These are phyloP conservation scores for Ilyonectria robusta DNA, from an alignment of 2,329 filamentous ascomycete genomes.

Conservation along the genomic window DNA sequence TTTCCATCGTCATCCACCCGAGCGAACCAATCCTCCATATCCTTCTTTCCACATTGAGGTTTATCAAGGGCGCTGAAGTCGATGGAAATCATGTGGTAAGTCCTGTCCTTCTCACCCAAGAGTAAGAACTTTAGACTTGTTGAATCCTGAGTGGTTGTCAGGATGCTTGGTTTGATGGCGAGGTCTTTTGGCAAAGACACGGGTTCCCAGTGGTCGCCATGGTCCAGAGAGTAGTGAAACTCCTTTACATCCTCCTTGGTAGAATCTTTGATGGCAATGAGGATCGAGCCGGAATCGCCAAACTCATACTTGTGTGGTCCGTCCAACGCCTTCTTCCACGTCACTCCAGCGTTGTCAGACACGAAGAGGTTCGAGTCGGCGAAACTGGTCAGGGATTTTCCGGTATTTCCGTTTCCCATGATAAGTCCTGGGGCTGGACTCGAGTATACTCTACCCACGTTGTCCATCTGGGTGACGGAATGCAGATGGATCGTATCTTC, in stretches of 20 bases:
- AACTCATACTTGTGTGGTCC: constrained; percentile 97
- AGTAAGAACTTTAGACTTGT: constrained; percentile 93
- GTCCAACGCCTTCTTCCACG: constrained; percentile 82
- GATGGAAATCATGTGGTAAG: constrained; percentile 79
- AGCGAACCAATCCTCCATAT: constrained; percentile 92
- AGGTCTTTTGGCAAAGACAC: constrained; percentile 76
- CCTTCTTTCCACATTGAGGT: constrained; percentile 80
- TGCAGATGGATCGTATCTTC: constrained; percentile 86
- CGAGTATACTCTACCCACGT: constrained; percentile 90
- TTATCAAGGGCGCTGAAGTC: constrained; percentile 89
- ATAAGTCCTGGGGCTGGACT: constrained; percentile 93
- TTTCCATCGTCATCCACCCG: constrained; percentile 85
- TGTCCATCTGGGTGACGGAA: constrained; percentile 88
- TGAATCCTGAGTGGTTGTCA: constrained; percentile 93
- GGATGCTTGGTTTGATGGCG: constrained; percentile 77
- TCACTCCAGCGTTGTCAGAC: constrained; percentile 90
- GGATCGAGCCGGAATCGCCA: constrained; percentile 90
- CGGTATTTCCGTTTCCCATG: constrained; percentile 94
- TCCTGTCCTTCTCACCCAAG: constrained; percentile 71
- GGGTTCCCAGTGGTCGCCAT: constrained; percentile 86
- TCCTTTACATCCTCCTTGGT: constrained; percentile 71
- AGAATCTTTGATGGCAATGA: constrained; percentile 86
- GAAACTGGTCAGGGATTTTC: constrained; percentile 79
- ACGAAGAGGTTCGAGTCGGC: constrained; percentile 85
- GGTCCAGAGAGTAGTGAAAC: constrained; percentile 85